phyloP scores from a whole-genome alignment of 352 stramenopile species.

The Phytophthora boehmeriae region DNA sequence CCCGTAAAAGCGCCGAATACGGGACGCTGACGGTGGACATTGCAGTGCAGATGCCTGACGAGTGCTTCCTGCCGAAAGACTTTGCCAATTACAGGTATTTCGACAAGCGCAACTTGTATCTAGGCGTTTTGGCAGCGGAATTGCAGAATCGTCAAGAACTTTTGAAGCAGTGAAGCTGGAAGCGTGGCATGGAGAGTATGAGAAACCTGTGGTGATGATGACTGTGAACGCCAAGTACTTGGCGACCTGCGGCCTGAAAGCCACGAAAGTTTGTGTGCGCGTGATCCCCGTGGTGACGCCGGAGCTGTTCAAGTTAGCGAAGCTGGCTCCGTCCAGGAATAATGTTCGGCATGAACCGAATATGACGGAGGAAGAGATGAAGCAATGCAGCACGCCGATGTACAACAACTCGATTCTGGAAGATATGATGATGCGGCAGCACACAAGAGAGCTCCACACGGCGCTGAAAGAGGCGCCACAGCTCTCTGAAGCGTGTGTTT shows the following conservation, averaged over 20 bases:
- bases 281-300: constrained; percentile 73
- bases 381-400: constrained; percentile 71
- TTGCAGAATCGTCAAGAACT: constrained; percentile 51
- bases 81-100: constrained; percentile 91
- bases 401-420: constrained; percentile 94
- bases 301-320: constrained; percentile 82
- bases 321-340: constrained; percentile 79
- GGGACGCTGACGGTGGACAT: constrained; percentile 76
- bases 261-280: constrained; percentile 58
- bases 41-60: constrained; percentile 78
- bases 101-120: constrained; percentile 90
- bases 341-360: constrained; percentile 84
- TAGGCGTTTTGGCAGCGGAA: constrained; percentile 71
- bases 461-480: constrained; percentile 64
- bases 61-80: constrained; percentile 89
- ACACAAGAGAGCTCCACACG: constrained; percentile 83
- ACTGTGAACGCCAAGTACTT: constrained; percentile 50
- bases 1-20: constrained; percentile 58
- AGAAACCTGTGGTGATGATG: constrained; percentile 79
- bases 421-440: constrained; percentile 85
- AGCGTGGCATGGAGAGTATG: constrained; percentile 75
- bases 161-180: constrained; percentile 65
- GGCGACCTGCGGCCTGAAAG: constrained; percentile 53
- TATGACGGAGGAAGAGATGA: constrained; percentile 78
- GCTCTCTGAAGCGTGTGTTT: constrained; percentile 79